phyloP scores from a whole-genome alignment of 2,329 filamentous ascomycete genomes.

The Ophiocordyceps robertsii region DNA sequence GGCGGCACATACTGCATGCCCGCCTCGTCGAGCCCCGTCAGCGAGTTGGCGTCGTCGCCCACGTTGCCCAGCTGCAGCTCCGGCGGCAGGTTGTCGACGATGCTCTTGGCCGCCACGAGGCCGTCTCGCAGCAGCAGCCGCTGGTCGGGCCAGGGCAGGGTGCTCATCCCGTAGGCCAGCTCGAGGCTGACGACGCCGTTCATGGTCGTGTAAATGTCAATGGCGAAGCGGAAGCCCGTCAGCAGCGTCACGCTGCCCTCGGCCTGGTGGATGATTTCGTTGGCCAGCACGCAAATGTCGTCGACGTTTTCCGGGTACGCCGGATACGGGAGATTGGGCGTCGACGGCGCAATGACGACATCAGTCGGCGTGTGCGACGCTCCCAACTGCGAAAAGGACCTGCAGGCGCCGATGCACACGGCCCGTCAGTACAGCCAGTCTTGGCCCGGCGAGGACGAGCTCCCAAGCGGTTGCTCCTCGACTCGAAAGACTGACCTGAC shows the following conservation, averaged over 20 bases:
- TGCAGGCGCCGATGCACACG: slow-evolving; percentile 13
- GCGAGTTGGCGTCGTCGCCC: slow-evolving; percentile 19
- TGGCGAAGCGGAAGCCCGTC: slow-evolving; percentile 68
- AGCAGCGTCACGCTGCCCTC: slow-evolving; percentile 54
- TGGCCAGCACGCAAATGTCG: slow-evolving; percentile 64
- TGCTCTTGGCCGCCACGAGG: slow-evolving; percentile 54
- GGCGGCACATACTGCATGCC: slow-evolving; percentile 39
- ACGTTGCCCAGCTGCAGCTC: slow-evolving; percentile 47
- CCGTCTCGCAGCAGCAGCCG: slow-evolving; percentile 58
- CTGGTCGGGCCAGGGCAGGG: slow-evolving; percentile 68
- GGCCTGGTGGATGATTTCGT: slow-evolving; percentile 58
- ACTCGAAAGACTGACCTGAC: slow-evolving; percentile 33
- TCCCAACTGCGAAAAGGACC: slow-evolving; percentile 67
- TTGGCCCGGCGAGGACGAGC: no score
- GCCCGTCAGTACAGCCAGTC: no score
- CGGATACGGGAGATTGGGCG: slow-evolving; percentile 62
- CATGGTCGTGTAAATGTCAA: slow-evolving; percentile 69
- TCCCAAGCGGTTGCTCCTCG: background rate
- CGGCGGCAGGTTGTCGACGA: slow-evolving; percentile 52
- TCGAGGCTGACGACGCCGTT: slow-evolving; percentile 68
- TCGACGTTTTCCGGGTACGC: slow-evolving; percentile 72
- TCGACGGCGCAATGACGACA: slow-evolving; percentile 63
- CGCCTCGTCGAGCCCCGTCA: slow-evolving; percentile 28
- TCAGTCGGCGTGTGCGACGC: slow-evolving; percentile 56
- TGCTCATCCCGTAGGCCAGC: slow-evolving; percentile 66